A percentile compares a stretch with the other conserved stretches of the same genome.
phyloP scores from a whole-genome alignment of 495 filamentous ascomycete genomes.

The Penicillium cataractarum region DNA sequence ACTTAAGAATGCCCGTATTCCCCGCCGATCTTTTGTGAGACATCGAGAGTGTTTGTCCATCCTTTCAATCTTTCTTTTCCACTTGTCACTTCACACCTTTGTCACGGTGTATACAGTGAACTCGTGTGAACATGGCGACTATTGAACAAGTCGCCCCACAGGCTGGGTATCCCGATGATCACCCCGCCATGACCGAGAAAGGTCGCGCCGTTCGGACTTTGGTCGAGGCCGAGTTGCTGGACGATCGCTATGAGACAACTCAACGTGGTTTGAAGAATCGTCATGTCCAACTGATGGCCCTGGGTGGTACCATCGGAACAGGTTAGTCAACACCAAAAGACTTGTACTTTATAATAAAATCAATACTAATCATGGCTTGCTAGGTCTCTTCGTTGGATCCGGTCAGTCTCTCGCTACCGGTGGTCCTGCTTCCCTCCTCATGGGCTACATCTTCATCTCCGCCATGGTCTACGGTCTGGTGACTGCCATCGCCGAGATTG shows the following conservation, averaged over 20 bases:
- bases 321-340: conserved; percentile 33
- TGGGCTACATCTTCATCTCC: conserved; percentile 66
- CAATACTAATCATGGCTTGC: no score
- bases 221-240: conserved; percentile 43
- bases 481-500: conserved; percentile 66
- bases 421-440: conserved; percentile 65
- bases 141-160: conserved; percentile 10
- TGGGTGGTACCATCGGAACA: conserved; percentile 73
- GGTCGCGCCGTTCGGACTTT: conserved; percentile 24
- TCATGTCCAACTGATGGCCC: conserved; percentile 68
- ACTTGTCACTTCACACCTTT: no score
- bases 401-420: conserved; percentile 62
- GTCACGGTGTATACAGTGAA: background rate
- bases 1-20: conserved; percentile 1
- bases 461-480: conserved; percentile 63
- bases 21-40: conserved; percentile 9
- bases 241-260: conserved; percentile 44
- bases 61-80: background rate
- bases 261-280: conserved; percentile 53
- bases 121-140: conserved; percentile 9
- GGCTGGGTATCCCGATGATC: background rate
- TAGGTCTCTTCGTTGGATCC: conserved; percentile 52
- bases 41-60: no score
- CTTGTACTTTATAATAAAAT: no score
- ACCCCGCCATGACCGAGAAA: conserved; percentile 25